Conservation (phyloP, 2,329 filamentous ascomycete species). For the Hypoxylon sp. region DNA sequence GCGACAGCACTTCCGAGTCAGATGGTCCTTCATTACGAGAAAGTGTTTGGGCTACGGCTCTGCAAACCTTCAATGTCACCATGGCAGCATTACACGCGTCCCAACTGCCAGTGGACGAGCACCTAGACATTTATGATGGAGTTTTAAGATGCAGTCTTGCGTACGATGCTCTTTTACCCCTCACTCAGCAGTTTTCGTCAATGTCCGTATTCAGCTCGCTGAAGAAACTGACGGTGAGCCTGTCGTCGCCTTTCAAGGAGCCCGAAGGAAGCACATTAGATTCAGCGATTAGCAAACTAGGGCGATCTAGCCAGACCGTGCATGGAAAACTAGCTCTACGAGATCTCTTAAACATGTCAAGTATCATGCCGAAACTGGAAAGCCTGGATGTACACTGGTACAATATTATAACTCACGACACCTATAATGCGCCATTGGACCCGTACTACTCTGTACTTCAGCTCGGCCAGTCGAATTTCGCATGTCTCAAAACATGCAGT, state of each 20-base stretch:
- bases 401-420: not conserved
- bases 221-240: constrained; percentile 12
- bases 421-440: no score
- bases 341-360: not conserved
- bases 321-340: not conserved
- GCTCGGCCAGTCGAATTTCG: not conserved
- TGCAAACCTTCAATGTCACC: constrained; percentile 8
- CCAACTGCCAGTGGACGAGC: constrained; percentile 1
- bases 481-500: not conserved
- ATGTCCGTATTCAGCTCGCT: constrained; percentile 4
- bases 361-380: not conserved
- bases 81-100: constrained; percentile 7
- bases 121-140: constrained; percentile 11
- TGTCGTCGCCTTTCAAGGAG: constrained; percentile 5
- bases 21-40: not conserved
- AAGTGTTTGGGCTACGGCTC: constrained; percentile 10
- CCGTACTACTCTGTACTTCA: not conserved
- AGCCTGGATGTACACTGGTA: not conserved
- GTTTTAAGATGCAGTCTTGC: constrained; percentile 4
- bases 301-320: no score
- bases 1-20: not conserved
- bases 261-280: not conserved
- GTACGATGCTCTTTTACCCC: constrained; percentile 9
- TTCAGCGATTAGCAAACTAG: not conserved
- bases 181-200: constrained; percentile 1